Percentiles rank a stretch among this genome's conserved stretches.
phyloP scores from a whole-genome alignment of 2,329 filamentous ascomycete genomes.

The Talaromyces sp. region DNA sequence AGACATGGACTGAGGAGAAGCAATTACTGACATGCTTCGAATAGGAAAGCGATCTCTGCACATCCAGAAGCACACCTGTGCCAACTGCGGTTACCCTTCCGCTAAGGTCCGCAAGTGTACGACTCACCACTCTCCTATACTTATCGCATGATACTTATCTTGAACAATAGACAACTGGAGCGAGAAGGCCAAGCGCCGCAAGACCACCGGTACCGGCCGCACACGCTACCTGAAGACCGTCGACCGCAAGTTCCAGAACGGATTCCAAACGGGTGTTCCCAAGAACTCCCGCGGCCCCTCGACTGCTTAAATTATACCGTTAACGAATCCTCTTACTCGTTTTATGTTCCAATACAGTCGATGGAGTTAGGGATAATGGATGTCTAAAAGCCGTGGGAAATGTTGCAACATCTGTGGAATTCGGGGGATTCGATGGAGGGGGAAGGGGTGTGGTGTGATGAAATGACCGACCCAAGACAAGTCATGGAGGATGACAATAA shows the following conservation, averaged over 20 bases:
- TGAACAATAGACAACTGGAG: constrained; percentile 83
- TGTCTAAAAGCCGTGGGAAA: constrained; percentile 25
- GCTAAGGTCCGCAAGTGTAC: constrained; percentile 99
- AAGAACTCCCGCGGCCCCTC: constrained; percentile 71
- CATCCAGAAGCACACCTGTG: constrained; percentile 99
- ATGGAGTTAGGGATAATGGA: constrained; percentile 35
- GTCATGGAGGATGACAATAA: neutral
- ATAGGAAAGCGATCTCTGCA: constrained; percentile 93
- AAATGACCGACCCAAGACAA: constrained; percentile 20
- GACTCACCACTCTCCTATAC: constrained; percentile 30
- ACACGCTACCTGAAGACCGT: constrained; percentile 93
- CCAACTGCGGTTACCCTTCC: constrained; percentile 92
- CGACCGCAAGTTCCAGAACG: constrained; percentile 92
- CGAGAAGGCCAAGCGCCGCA: constrained; percentile 99
- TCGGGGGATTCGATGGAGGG: neutral
- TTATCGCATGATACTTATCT: constrained; percentile 4
- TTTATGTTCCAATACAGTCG: constrained; percentile 8
- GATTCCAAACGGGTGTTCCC: constrained; percentile 86
- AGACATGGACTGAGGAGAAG: constrained; percentile 4
- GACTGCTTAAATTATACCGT: constrained; percentile 34
- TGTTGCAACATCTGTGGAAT: constrained; percentile 1
- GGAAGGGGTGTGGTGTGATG: constrained; percentile 18
- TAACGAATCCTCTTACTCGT: constrained; percentile 8
- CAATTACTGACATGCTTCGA: constrained; percentile 26
- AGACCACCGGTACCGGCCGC: constrained; percentile 96